Percentiles rank a stretch among this genome's conserved stretches.
Conservation (phyloP, 75 land plant species). For the Selaginella moellendorffii region DNA sequence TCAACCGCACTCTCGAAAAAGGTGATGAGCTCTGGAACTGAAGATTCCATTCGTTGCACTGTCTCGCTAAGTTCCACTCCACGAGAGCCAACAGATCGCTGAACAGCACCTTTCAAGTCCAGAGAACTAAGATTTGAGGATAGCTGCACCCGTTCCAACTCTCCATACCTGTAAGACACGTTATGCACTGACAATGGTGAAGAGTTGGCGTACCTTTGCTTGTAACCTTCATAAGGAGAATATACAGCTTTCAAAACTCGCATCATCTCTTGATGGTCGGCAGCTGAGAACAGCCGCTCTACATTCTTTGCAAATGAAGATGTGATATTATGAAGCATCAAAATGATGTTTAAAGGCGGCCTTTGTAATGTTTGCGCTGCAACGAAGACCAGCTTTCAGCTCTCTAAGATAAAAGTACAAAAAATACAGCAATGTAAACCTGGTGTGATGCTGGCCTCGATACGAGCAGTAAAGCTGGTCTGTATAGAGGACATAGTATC, state of each 20-base stretch:
- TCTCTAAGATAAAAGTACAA: neutral
- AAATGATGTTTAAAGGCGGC: conserved; percentile 58
- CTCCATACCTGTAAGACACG: conserved; percentile 81
- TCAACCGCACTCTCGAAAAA: conserved; percentile 86
- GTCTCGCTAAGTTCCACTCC: conserved; percentile 99
- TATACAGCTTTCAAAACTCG: conserved; percentile 63
- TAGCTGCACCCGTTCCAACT: conserved; percentile 74
- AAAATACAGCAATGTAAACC: conserved; percentile 22
- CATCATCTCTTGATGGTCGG: conserved; percentile 41
- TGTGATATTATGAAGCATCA: conserved; percentile 77
- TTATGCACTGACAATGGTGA: too few species aligned
- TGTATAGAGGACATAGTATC: conserved; percentile 58
- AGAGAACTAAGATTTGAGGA: conserved; percentile 45
- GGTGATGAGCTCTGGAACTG: conserved; percentile 73
- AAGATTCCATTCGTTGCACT: conserved; percentile 94
- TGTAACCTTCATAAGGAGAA: conserved; percentile 76
- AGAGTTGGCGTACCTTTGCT: conserved; percentile 43
- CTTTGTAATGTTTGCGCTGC: too few species aligned
- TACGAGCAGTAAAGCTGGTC: conserved; percentile 64
- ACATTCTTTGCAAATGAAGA: conserved; percentile 79
- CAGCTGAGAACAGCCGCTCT: conserved; percentile 65
- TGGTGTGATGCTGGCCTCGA: conserved; percentile 22
- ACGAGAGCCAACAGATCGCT: conserved; percentile 80
- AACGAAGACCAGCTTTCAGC: too few species aligned
- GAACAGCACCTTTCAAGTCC: conserved; percentile 84